These are phyloP conservation scores for Cyberlindnera mrakii DNA, from an alignment of 805 yeast species.

Conservation along the genomic window DNA sequence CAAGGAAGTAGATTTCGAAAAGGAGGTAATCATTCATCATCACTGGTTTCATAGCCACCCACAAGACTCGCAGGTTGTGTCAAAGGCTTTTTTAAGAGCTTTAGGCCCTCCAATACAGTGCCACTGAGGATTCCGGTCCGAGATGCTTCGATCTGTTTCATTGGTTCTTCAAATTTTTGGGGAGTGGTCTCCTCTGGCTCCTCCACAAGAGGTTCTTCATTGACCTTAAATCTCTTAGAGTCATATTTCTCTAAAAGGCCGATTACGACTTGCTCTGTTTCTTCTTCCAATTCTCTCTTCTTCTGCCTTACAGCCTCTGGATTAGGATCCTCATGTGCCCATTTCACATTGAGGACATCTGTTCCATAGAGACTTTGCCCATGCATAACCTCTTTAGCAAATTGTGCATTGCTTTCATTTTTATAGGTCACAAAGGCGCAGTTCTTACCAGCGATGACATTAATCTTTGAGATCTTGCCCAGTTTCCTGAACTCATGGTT, in stretches of 20 bases:
- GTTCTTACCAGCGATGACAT: constrained; percentile 53
- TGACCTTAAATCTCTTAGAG: constrained; percentile 17
- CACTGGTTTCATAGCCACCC: constrained; percentile 8
- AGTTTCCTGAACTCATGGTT: constrained; percentile 58
- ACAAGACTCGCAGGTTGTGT: constrained; percentile 1
- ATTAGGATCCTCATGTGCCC: constrained; percentile 91
- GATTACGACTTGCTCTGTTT: constrained; percentile 36
- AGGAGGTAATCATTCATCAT: constrained; percentile 2
- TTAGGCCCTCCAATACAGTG: constrained; percentile 8
- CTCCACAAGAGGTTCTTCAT: constrained; percentile 6
- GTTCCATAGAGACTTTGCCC: constrained; percentile 66
- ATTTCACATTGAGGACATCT: constrained; percentile 64
- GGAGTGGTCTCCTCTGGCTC: constrained; percentile 14
- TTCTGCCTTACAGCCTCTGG: constrained; percentile 46
- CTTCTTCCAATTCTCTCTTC: constrained; percentile 30
- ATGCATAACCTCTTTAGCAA: constrained; percentile 93
- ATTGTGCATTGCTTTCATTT: constrained; percentile 75
- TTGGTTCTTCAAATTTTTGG: constrained; percentile 1
- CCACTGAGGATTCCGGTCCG: background rate
- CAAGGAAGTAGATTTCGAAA: no score
- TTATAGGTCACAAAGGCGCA: constrained; percentile 76
- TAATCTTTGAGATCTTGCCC: constrained; percentile 67
- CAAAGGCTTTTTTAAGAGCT: constrained; percentile 4
- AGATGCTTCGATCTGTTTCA: constrained; percentile 14
- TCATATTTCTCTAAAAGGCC: constrained; percentile 32